Conservation (phyloP, 768 basidiomycete genomes). For the Podaxis sp. region DNA sequence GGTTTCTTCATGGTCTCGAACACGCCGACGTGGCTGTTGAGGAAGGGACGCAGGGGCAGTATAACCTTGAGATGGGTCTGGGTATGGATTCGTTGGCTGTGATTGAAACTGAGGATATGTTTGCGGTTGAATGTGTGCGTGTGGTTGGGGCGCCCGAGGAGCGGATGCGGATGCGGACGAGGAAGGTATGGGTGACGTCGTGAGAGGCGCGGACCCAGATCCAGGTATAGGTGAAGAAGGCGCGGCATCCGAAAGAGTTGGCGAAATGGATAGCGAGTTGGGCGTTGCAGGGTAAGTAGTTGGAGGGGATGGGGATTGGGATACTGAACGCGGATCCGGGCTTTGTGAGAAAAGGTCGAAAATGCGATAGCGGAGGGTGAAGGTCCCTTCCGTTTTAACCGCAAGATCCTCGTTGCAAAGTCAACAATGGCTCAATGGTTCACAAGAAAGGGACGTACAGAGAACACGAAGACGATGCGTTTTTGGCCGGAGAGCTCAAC, state of each 20-base stretch:
- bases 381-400: slow-evolving; percentile 64
- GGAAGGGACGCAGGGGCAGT: slow-evolving; percentile 23
- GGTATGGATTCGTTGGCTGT: slow-evolving; percentile 9
- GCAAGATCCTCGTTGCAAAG: slow-evolving; percentile 55
- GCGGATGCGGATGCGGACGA: background rate
- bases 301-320: slow-evolving; percentile 2
- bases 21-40: background rate
- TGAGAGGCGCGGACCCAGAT: background rate
- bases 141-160: background rate
- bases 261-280: background rate
- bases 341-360: slow-evolving; percentile 54
- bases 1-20: background rate
- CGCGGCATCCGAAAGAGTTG: background rate
- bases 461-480: slow-evolving; percentile 60
- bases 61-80: slow-evolving; percentile 7
- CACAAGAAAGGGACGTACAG: slow-evolving; percentile 37
- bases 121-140: background rate
- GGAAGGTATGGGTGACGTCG: background rate
- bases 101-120: background rate
- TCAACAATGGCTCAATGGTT: background rate
- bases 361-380: slow-evolving; percentile 62
- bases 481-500: slow-evolving; percentile 59
- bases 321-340: background rate
- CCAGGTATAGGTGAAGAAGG: background rate
- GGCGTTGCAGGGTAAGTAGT: background rate